Percentiles rank a stretch among this genome's conserved stretches.
These are phyloP conservation scores for Brassica rapa DNA, from an alignment of 345 rosid species.

Conservation along the genomic window DNA sequence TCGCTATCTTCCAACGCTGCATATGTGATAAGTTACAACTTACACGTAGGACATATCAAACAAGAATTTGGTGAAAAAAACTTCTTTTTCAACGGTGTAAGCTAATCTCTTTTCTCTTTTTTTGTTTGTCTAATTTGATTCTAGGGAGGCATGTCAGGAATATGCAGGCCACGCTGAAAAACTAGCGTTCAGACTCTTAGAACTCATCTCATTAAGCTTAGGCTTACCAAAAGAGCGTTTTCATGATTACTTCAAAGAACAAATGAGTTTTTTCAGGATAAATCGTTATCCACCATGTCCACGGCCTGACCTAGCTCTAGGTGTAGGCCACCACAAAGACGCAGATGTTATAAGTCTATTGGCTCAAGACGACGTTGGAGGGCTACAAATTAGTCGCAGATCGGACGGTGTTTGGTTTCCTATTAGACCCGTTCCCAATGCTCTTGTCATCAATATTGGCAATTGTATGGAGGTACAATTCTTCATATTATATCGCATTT, in stretches of 20 bases:
- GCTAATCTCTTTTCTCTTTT: not conserved
- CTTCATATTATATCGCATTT: not conserved
- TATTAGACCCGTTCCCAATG: constrained; percentile 60
- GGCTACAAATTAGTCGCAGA: constrained; percentile 63
- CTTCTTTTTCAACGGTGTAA: not conserved
- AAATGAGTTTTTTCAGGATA: constrained; percentile 56
- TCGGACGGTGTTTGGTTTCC: constrained; percentile 78
- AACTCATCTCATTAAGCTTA: constrained; percentile 59
- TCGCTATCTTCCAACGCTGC: not conserved
- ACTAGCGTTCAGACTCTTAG: constrained; percentile 50
- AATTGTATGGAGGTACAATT: constrained; percentile 53
- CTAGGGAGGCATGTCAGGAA: constrained; percentile 53
- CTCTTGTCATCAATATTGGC: constrained; percentile 77
- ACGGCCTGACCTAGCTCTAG: constrained; percentile 72
- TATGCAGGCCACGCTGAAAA: constrained; percentile 54
- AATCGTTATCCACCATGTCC: constrained; percentile 89
- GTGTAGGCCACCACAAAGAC: constrained; percentile 81
- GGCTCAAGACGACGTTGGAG: constrained; percentile 81
- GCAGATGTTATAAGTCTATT: constrained; percentile 69
- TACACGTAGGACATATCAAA: not conserved
- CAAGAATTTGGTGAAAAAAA: not conserved
- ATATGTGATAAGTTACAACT: not conserved
- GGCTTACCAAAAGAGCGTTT: constrained; percentile 53
- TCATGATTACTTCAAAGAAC: constrained; percentile 50
- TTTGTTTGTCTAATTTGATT: not conserved